A percentile compares a stretch with the other conserved stretches of the same genome.
These are phyloP conservation scores for Dianthus caryophyllus DNA, from an alignment of 148 eudicot genomes.

Conservation along the genomic window DNA sequence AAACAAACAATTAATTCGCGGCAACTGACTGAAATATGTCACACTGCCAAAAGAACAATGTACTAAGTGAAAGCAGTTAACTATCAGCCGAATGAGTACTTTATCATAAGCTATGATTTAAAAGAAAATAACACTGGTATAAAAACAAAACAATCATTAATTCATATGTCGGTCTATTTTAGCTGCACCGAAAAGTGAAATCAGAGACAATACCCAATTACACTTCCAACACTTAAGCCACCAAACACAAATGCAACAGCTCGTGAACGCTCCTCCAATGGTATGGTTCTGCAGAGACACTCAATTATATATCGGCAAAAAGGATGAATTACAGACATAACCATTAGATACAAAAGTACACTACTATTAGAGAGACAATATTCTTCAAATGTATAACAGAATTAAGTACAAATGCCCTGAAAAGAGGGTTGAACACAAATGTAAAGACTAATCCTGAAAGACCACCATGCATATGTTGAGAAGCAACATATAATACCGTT, in stretches of 20 bases:
- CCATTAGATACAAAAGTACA: neutral
- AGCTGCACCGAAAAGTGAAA: neutral
- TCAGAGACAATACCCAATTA: constrained; percentile 60
- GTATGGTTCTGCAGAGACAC: constrained; percentile 61
- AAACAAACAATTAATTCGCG: neutral
- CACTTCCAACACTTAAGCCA: constrained; percentile 97
- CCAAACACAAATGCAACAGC: constrained; percentile 98
- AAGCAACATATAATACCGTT: neutral
- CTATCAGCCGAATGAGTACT: too few species aligned
- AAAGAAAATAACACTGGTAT: constrained; percentile 2
- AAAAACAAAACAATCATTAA: too few species aligned
- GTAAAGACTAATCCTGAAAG: constrained; percentile 4
- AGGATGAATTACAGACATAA: neutral
- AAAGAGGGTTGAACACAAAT: neutral
- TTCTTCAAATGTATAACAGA: neutral
- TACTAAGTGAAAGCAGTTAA: neutral
- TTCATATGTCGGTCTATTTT: neutral
- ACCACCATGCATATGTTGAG: neutral
- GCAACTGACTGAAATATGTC: neutral
- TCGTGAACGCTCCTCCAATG: constrained; percentile 90
- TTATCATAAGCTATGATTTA: neutral
- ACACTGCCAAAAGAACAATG: neutral
- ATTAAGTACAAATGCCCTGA: neutral
- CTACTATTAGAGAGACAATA: neutral
- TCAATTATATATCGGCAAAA: neutral